Evolutionary conservation across 139 green algal species (phyloP), one percentile per base, ranked within the genome.

Genomic region (Tetradesmus obliquus): DNA sequence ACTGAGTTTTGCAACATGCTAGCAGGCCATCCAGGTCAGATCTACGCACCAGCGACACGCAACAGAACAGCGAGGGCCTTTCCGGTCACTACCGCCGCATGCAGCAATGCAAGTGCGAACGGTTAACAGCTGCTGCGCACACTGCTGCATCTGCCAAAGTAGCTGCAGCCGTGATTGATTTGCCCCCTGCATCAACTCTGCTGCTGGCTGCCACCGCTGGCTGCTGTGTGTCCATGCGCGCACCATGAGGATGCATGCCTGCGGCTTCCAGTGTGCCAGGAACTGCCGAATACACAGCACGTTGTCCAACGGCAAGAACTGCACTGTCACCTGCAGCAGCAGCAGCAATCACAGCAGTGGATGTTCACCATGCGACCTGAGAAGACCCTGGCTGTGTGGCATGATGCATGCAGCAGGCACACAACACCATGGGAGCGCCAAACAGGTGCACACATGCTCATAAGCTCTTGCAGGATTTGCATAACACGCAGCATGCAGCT

Each of bases 221-320:
- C 88, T 57, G 80, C 32, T 82, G 32, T n/a, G 13, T 69, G 82
- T 3, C 60, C 22, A 12, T 69, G 57, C 10, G 54, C 94, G 89
- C 60, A 96, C 94, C 93, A 96, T 91, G 53, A 96, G 87, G 17
- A 96, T 91, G 87, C 88, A 91, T 62, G 88, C 88, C 62, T 95
- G 91, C 3, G 95, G 95, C 51, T 88, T 91, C 94, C 94, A 97
- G 72, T 91, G 83, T 1, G 55, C 45, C 88, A 96, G 85, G 79
- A 97, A 97, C 0, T 90, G 76, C 1, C 45, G 9, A 8, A 95
- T 89, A 55, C 87, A 91, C 12, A 94, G 32, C 0, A 92, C 60
- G 84, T 94, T 96, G 60, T 94, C 92, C 89, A 96, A 12, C 1
- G 95, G 95, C 80, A 93, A 82, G 69, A 95, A 92, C 90, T 96